Conservation (phyloP, 805 yeast species). For the Teunomyces cretensis region DNA sequence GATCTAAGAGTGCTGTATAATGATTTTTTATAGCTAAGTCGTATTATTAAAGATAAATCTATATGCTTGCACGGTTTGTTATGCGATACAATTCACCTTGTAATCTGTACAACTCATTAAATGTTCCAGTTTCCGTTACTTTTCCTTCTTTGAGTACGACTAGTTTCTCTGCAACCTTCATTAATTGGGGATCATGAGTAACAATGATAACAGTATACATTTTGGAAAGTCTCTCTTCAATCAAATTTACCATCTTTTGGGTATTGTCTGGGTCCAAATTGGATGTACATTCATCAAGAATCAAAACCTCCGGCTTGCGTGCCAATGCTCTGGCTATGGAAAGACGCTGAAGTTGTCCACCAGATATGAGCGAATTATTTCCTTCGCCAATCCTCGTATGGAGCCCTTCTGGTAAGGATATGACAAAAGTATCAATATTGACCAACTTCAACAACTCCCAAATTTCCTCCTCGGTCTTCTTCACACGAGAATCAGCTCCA, state of each 20-base stretch:
- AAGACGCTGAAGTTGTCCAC: conserved; percentile 88
- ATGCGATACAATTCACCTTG: conserved; percentile 26
- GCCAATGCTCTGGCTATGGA: conserved; percentile 81
- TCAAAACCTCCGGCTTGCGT: conserved; percentile 59
- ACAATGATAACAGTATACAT: conserved; percentile 53
- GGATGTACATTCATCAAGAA: conserved; percentile 89
- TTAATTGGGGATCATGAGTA: conserved; percentile 73
- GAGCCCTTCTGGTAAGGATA: conserved; percentile 55
- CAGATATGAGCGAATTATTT: conserved; percentile 56
- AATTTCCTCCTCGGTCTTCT: conserved; percentile 29
- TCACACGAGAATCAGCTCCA: conserved; percentile 36
- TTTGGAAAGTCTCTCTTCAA: conserved; percentile 35
- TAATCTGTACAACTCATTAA: conserved; percentile 19
- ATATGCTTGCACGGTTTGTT: neutral
- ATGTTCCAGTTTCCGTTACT: conserved; percentile 47
- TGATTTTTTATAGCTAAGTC: neutral
- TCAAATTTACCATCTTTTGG: conserved; percentile 46
- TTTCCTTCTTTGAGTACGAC: conserved; percentile 50
- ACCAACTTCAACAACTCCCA: conserved; percentile 42
- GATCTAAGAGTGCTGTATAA: conserved; percentile 10
- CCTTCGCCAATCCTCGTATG: conserved; percentile 57
- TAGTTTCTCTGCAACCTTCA: conserved; percentile 54
- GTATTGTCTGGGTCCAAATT: conserved; percentile 73
- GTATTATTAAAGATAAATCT: neutral
- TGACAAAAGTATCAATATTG: conserved; percentile 55